These are phyloP conservation scores for Podosphaera xanthii DNA, from an alignment of 2,329 filamentous ascomycete genomes.

Conservation along the genomic window DNA sequence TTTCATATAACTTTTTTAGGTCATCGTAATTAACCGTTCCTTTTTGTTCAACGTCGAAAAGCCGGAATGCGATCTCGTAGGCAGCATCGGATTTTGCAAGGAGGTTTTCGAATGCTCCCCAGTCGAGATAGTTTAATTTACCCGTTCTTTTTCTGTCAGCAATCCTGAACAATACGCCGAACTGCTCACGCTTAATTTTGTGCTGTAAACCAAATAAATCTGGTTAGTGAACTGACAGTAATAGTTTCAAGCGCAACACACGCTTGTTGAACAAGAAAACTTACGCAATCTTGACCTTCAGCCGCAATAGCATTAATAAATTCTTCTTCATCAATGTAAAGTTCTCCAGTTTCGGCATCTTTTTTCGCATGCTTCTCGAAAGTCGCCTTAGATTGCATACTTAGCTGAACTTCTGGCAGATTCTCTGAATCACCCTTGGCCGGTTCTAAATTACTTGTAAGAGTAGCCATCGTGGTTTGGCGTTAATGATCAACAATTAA, in stretches of 20 bases:
- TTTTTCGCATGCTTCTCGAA: conserved; percentile 58
- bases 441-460: conserved; percentile 5
- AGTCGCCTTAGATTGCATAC: conserved; percentile 48
- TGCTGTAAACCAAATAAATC: conserved; percentile 32
- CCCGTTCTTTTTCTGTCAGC: conserved; percentile 60
- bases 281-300: conserved; percentile 71
- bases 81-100: conserved; percentile 87
- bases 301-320: conserved; percentile 86
- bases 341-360: conserved; percentile 53
- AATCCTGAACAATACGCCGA: conserved; percentile 76
- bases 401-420: conserved; percentile 30
- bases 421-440: conserved; percentile 34
- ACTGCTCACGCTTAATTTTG: conserved; percentile 94
- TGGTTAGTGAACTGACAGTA: conserved; percentile 12
- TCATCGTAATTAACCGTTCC: conserved; percentile 78
- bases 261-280: conserved; percentile 17
- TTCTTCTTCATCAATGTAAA: conserved; percentile 60
- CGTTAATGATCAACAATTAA: neutral
- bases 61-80: conserved; percentile 93
- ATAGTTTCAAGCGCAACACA: neutral
- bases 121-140: conserved; percentile 60
- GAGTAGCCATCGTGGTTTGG: conserved; percentile 10
- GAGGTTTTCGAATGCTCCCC: conserved; percentile 83
- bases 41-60: conserved; percentile 72
- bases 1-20: conserved; percentile 65